phyloP scores from a whole-genome alignment of 768 basidiomycete species.

The Suillus bovinus region DNA sequence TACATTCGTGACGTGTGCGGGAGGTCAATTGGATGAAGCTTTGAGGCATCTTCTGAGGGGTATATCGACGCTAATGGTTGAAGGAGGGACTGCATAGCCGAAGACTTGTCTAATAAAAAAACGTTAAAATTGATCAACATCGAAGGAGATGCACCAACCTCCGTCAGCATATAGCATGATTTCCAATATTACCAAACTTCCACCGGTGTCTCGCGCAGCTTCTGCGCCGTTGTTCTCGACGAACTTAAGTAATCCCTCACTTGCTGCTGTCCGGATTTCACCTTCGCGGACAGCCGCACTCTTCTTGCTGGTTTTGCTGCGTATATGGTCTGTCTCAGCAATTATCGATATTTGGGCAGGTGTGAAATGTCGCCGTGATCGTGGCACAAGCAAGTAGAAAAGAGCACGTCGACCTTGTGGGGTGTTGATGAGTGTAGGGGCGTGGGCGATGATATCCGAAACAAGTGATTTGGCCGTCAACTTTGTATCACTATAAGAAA shows the following conservation, averaged over 20 bases:
- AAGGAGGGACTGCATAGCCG: constrained; percentile 62
- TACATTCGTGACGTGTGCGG: constrained; percentile 82
- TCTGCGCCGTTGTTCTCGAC: constrained; percentile 61
- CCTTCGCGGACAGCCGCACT: constrained; percentile 56
- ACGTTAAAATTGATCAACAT: not conserved
- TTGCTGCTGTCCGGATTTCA: constrained; percentile 75
- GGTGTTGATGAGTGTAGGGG: constrained; percentile 55
- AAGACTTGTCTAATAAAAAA: constrained; percentile 62
- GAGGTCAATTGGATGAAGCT: constrained; percentile 73
- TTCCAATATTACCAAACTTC: constrained; percentile 76
- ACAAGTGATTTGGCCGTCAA: constrained; percentile 80
- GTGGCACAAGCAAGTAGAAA: constrained; percentile 80
- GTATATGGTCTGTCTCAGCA: constrained; percentile 69
- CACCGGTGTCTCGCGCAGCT: constrained; percentile 73
- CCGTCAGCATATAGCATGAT: constrained; percentile 85
- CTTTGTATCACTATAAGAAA: constrained; percentile 76
- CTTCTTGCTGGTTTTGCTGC: constrained; percentile 85
- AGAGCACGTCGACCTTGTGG: constrained; percentile 81
- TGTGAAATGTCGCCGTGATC: constrained; percentile 84
- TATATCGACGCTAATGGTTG: constrained; percentile 55
- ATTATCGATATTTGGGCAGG: constrained; percentile 73
- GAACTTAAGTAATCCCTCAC: constrained; percentile 72
- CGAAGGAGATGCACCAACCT: constrained; percentile 48
- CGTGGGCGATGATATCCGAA: constrained; percentile 60
- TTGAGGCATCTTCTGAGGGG: constrained; percentile 49